Evolutionary conservation across 306 rosid species (phyloP).

Genomic region (Pyrus pyrifolia): DNA sequence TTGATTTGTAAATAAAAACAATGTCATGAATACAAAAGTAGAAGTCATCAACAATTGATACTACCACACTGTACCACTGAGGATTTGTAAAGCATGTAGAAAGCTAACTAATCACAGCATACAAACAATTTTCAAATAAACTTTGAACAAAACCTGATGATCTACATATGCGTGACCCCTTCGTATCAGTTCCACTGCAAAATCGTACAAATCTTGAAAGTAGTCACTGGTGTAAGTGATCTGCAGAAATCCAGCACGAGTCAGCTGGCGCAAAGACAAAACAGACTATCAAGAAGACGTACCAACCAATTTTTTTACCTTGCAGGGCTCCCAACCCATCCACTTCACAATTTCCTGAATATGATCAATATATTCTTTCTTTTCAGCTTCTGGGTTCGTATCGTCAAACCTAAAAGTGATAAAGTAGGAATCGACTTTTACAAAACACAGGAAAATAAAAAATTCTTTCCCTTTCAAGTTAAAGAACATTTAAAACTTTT

Average conservation of each 20-base stretch:
- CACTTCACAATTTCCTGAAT: conserved; percentile 90
- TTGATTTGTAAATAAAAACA: background rate
- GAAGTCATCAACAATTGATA: background rate
- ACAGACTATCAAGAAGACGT: background rate
- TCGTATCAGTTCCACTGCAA: conserved; percentile 89
- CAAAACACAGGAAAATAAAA: background rate
- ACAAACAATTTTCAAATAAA: background rate
- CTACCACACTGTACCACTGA: background rate
- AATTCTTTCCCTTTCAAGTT: background rate
- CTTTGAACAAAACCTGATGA: conserved; percentile 58
- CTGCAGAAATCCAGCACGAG: conserved; percentile 29
- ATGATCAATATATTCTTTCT: conserved; percentile 92
- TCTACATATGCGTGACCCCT: conserved; percentile 91
- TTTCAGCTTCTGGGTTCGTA: conserved; percentile 95
- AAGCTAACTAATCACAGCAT: background rate
- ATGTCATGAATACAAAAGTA: background rate
- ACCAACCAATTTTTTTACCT: conserved; percentile 40
- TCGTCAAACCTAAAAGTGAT: conserved; percentile 71
- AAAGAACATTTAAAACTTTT: background rate
- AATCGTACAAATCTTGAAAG: conserved; percentile 85
- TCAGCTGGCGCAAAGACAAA: background rate
- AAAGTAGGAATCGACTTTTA: conserved; percentile 2
- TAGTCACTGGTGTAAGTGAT: conserved; percentile 91
- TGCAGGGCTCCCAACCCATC: conserved; percentile 98
- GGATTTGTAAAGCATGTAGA: background rate